Base-by-base conservation (phyloP, 1,284 basidiomycete species). In the Papiliotrema terrestris region DNA sequence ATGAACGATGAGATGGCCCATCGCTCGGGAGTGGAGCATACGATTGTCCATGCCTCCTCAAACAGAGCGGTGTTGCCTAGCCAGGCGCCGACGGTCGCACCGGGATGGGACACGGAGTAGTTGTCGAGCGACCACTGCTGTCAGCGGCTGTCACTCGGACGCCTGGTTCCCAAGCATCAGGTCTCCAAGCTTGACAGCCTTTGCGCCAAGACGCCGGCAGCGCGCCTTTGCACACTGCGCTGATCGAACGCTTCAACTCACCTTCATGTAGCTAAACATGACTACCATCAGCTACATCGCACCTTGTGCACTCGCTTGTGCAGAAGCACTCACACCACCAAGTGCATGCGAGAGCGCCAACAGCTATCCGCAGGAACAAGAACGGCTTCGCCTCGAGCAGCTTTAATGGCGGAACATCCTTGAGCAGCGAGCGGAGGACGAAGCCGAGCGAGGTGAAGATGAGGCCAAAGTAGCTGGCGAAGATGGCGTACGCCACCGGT, bases 1-100 rank as follows among this genome's bases (percentile, higher is more conserved):
- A 89, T 78, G 68, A 85, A 85, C 65, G 84, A 83, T 14, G 44
- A 46, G 62, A 83, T 84, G 84, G 85, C 86, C 86, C 86, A 88
- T 49, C 82, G 83, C 20, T 79, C 58, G 0, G 77, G 69, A 13
- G 79, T 80, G 49, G 63, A 61, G 60, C 81, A 81, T 1, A 84
- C 82, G 39, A 75, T 71, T 9, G 69, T 60, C 83, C 83, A 84
- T 0, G 83, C 82, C 66, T 88, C 82, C 66, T 86, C 82, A 62
- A 88, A 88, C 0, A 88, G 78, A 0, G 78, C 79, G 0, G 86
- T 85, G 22, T 83, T 68, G 13, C 74, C 62, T 1, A 88, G 80
- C 87, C 86, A 88, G 3, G 75, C 70, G 3, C 80, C 77, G n/a
- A 84, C 50, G 19, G 52, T 56, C 13, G 58, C 51, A 23, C 52